Evolutionary conservation across 331 rosid species (phyloP).

Genomic region (Rosa hybrid): DNA sequence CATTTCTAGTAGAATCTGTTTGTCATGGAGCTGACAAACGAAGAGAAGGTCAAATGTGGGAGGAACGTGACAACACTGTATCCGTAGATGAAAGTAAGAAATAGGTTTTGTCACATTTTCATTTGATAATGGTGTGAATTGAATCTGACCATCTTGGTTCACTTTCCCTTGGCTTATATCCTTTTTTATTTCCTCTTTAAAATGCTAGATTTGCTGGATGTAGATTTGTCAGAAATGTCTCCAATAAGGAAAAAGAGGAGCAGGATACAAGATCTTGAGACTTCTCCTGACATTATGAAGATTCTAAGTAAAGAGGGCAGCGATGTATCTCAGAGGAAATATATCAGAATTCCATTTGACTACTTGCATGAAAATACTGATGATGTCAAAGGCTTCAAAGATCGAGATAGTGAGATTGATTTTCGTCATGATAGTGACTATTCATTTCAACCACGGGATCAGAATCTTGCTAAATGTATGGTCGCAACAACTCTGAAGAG

Average conservation of each 20-base stretch:
- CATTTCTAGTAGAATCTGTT: slow-evolving; percentile 41
- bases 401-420: slow-evolving; percentile 35
- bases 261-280: slow-evolving; percentile 35
- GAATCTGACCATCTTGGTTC: slow-evolving; percentile 34
- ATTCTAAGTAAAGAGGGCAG: slow-evolving; percentile 45
- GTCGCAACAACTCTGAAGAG: slow-evolving; percentile 32
- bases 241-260: slow-evolving; percentile 23
- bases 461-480: slow-evolving; percentile 39
- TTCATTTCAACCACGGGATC: slow-evolving; percentile 46
- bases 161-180: slow-evolving; percentile 22
- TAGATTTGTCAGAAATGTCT: slow-evolving; percentile 37
- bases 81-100: slow-evolving; percentile 46
- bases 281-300: slow-evolving; percentile 44
- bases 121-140: slow-evolving; percentile 8
- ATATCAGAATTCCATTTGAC: slow-evolving; percentile 33
- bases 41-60: slow-evolving; percentile 34
- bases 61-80: slow-evolving; percentile 36
- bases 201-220: slow-evolving; percentile 44
- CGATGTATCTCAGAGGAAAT: slow-evolving; percentile 32
- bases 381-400: slow-evolving; percentile 37
- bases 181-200: slow-evolving; percentile 10
- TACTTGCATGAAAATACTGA: slow-evolving; percentile 27
- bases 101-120: not conserved
- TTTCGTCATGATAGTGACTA: slow-evolving; percentile 33
- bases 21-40: slow-evolving; percentile 29